A percentile compares a stretch with the other conserved stretches of the same genome.
Conservation (phyloP, 805 yeast genomes). For the Candida ovalis region DNA sequence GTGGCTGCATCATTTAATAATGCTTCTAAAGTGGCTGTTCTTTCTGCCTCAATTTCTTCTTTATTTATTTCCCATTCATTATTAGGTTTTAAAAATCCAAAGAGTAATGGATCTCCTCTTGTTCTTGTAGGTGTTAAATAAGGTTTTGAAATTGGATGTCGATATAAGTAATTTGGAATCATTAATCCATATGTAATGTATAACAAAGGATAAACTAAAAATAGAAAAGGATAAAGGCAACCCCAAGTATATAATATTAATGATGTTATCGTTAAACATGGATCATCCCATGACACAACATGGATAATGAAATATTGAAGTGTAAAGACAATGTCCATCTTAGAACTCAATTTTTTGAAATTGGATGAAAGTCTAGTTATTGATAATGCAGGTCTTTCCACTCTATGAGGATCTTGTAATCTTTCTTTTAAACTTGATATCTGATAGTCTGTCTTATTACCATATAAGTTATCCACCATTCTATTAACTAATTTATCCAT, state of each 20-base stretch:
- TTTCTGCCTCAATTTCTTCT: constrained; percentile 3
- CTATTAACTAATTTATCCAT: constrained; percentile 55
- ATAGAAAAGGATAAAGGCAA: constrained; percentile 67
- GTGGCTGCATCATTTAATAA: constrained; percentile 8
- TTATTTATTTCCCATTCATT: constrained; percentile 18
- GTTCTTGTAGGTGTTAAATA: constrained; percentile 41
- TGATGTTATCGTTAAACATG: constrained; percentile 61
- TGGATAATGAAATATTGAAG: constrained; percentile 59
- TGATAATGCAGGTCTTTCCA: constrained; percentile 50
- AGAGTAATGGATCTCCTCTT: constrained; percentile 48
- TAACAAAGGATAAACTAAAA: constrained; percentile 60
- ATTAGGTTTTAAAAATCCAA: constrained; percentile 33
- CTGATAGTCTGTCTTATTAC: constrained; percentile 35
- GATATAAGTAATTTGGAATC: constrained; percentile 63
- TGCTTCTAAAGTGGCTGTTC: constrained; percentile 10
- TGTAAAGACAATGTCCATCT: constrained; percentile 53
- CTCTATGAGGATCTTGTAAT: constrained; percentile 33
- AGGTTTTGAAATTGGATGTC: constrained; percentile 59
- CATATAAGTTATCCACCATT: constrained; percentile 47
- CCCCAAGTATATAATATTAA: constrained; percentile 60
- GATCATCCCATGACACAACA: constrained; percentile 70
- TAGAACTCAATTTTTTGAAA: constrained; percentile 51
- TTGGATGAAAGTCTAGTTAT: constrained; percentile 53
- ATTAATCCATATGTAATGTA: constrained; percentile 53
- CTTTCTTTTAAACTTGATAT: constrained; percentile 2